Evolutionary conservation across 495 filamentous ascomycete genomes (phyloP).

Genomic region (Penicillium canescens): DNA sequence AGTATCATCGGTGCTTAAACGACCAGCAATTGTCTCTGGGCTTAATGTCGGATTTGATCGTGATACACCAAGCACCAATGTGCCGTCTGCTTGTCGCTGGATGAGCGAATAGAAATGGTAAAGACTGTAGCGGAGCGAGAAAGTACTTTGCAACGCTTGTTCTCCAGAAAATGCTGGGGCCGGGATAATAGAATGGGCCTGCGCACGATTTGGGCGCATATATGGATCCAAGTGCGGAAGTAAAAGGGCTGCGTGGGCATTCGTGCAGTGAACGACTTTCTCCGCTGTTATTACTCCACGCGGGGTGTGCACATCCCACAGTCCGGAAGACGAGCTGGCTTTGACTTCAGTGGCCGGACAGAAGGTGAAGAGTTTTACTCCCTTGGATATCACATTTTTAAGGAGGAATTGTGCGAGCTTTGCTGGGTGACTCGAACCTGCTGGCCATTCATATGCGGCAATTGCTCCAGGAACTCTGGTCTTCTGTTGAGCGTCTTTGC

Average conservation of each 20-base stretch:
- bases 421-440: conserved; percentile 31
- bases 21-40: conserved; percentile 17
- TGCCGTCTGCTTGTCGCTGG: conserved; percentile 27
- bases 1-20: conserved; percentile 27
- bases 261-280: conserved; percentile 33
- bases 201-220: conserved; percentile 28
- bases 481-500: conserved; percentile 18
- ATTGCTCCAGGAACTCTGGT: conserved; percentile 24
- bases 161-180: conserved; percentile 16
- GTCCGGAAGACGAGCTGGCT: not conserved
- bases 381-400: conserved; percentile 17
- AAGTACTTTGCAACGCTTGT: conserved; percentile 21
- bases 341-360: conserved; percentile 26
- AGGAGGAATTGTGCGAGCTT: conserved; percentile 34
- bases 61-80: conserved; percentile 30
- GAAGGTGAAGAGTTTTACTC: conserved; percentile 24
- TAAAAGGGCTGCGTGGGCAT: conserved; percentile 30
- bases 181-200: conserved; percentile 31
- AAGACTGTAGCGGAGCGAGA: conserved; percentile 31
- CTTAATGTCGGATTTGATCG: conserved; percentile 28
- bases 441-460: conserved; percentile 37
- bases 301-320: conserved; percentile 27
- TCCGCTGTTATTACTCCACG: conserved; percentile 21
- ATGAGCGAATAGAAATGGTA: conserved; percentile 34
- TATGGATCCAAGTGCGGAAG: conserved; percentile 25